Percentiles rank a stretch among this genome's conserved stretches.
These are phyloP conservation scores for Apiospora arundinis DNA, from an alignment of 2,329 filamentous ascomycete species.

Conservation along the genomic window DNA sequence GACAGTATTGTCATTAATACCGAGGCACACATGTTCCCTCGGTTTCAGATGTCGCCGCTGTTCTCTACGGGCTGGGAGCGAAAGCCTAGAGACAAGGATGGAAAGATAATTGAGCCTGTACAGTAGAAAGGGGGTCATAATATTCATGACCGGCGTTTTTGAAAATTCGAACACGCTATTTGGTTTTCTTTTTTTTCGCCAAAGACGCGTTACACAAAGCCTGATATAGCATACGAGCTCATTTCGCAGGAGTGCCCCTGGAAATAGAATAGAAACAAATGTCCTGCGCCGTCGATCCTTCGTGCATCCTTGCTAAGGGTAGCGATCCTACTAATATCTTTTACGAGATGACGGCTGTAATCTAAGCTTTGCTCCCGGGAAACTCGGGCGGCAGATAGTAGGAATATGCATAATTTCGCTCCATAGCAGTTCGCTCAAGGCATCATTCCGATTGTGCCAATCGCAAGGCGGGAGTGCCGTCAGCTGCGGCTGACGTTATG, in stretches of 20 bases:
- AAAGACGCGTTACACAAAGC: neutral
- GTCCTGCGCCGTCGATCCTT: neutral
- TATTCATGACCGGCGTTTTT: neutral
- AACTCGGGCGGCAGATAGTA: neutral
- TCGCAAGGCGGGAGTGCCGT: neutral
- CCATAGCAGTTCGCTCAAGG: neutral
- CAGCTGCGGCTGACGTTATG: neutral
- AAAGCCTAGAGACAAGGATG: conserved; percentile 62
- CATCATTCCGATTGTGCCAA: neutral
- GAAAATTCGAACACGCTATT: too few species aligned
- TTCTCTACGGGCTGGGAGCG: conserved; percentile 85
- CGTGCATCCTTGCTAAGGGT: neutral
- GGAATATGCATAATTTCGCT: neutral
- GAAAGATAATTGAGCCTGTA: conserved; percentile 40
- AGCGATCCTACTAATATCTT: neutral
- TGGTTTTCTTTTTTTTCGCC: neutral
- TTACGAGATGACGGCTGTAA: neutral
- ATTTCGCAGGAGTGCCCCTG: neutral
- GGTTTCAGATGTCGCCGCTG: conserved; percentile 79
- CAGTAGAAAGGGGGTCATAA: neutral
- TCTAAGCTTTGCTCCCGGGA: neutral
- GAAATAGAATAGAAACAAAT: neutral
- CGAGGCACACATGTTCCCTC: conserved; percentile 88
- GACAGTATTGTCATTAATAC: conserved; percentile 94
- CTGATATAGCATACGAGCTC: neutral